Base-by-base conservation (phyloP, 495 filamentous ascomycete species). In the Penicillium atrosanguineum region DNA sequence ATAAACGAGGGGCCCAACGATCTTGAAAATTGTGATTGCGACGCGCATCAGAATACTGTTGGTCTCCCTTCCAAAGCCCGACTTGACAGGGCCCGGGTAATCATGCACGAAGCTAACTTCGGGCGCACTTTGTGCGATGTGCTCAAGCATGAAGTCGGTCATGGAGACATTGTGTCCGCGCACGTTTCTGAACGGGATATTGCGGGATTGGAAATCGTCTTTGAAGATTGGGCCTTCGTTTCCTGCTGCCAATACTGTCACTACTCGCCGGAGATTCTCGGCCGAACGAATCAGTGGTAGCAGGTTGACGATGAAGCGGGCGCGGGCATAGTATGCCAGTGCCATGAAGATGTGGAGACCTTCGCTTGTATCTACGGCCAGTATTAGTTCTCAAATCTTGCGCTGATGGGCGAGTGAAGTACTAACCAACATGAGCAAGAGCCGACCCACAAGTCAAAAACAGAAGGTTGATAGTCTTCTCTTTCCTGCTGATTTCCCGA, bases 321-420 rank as follows among this genome's bases (percentile, higher is more conserved):
- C 74, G n/a, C 87, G 84, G 20, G 80, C 70, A 67, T 89, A 89
- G 69, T 83, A 84, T 44, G 67, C 70, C 5, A 87, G 64, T n/a
- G 81, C 66, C 42, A 79, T 67, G 51, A 76, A 75, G 31, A 69
- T 67, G 56, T 84, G 71, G 14, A 90, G 71, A 18, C 73, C 76
- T 65, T 90, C 88, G 2, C 56, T 23, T 0, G 86, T 87, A 42
- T 84, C 83, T 78, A 43, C 4, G 12, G 14, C 19, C 14, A 0
- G 23, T 3, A 21, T 20, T 9, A 19, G 34, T 1, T 14, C 14
- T 19, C 28, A 36, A 6, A 44, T 40, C 14, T 7, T 5, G 20
- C n/a, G 7, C 11, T 11, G 15, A 29, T 46, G 8, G 11, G 0
- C 8, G 38, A 39, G 26, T 23, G 23, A 5, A 23, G 45, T 47